Evolutionary conservation across 2,329 filamentous ascomycete species (phyloP).

Genomic region (Fusarium palustre): DNA sequence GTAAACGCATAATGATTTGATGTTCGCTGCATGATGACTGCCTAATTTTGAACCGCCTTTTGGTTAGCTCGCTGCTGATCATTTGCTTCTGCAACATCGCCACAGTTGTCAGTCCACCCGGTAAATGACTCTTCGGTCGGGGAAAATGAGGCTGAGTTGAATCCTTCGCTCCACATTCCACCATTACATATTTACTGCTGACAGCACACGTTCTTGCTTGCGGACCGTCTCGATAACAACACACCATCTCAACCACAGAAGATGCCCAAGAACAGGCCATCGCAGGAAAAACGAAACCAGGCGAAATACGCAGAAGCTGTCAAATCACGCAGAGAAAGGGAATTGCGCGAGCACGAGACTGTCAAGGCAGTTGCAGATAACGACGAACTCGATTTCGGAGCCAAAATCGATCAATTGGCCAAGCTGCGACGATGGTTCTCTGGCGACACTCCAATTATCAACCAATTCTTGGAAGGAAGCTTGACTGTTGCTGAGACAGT

Average conservation of each 20-base stretch:
- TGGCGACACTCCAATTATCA: accelerated
- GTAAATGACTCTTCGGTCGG: not conserved
- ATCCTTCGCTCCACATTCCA: not conserved
- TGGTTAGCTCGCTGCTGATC: not conserved
- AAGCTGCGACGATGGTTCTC: slow-evolving; percentile 5
- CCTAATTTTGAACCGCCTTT: not conserved
- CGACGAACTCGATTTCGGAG: not conserved
- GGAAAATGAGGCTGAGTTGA: not conserved
- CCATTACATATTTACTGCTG: not conserved
- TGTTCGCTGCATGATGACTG: not conserved
- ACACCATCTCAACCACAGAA: accelerated
- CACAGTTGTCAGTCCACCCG: not conserved
- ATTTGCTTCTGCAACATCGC: not conserved
- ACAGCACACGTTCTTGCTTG: accelerated
- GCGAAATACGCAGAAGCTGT: not conserved
- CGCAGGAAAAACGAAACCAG: not conserved
- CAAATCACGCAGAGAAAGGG: accelerated
- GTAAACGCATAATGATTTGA: no score
- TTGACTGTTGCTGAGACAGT: not conserved
- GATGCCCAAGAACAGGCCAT: slow-evolving; percentile 20
- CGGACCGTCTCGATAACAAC: no score
- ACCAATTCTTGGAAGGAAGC: not conserved
- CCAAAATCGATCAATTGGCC: slow-evolving; percentile 1
- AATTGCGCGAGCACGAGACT: accelerated
- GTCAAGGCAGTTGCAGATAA: not conserved